Base-by-base conservation (phyloP, 805 yeast species). In the Sugiyamaella mastotermitis region DNA sequence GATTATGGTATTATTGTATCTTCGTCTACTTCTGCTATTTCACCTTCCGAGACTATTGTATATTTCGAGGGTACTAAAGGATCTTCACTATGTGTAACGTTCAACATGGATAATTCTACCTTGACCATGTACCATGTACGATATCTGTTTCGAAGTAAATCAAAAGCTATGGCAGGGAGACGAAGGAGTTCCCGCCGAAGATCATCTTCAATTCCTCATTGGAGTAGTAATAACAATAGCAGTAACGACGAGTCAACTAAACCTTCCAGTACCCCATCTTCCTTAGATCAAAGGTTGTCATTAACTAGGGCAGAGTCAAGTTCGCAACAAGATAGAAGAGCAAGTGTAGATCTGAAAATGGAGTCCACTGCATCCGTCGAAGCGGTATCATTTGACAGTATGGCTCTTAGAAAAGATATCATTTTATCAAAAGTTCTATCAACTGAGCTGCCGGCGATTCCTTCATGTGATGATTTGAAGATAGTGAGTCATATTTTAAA, bases 1-100 rank as follows among this genome's bases (percentile, higher is more conserved):
- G 92, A 84, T 3, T 68, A 83, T 40, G 86, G 94, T 2, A 63
- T 76, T 3, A 72, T 86, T 3, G 76, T 78, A 1, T 77, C 90
- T 0, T 76, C 86, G 0, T 76, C 87, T 1, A 78, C 82, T 0
- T 72, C 85, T 0, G 72, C 76, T 2, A 72, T 83, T 20, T 68
- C 83, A 0, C 57, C 73, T 2, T 61, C 65, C 33, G 92, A 83
- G 51, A 70, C 68, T 37, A 54, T 83, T 21, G 52, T 80, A 18
- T 58, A 65, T 26, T 80, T 78, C 50, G 87, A 86, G 18, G 22
- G 22, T 0, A 41, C 47, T 4, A 40, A 53, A 3, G 57, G 69
- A 10, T 43, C 57, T 0, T 59, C 70, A 0, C 59, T 81, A 11
- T 72, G 83, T 34, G 77, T 76, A 3, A 78, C 88, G 0, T 72